Base-by-base conservation (phyloP, 2,329 filamentous ascomycete genomes). In the Decorospora gaudefroyi region DNA sequence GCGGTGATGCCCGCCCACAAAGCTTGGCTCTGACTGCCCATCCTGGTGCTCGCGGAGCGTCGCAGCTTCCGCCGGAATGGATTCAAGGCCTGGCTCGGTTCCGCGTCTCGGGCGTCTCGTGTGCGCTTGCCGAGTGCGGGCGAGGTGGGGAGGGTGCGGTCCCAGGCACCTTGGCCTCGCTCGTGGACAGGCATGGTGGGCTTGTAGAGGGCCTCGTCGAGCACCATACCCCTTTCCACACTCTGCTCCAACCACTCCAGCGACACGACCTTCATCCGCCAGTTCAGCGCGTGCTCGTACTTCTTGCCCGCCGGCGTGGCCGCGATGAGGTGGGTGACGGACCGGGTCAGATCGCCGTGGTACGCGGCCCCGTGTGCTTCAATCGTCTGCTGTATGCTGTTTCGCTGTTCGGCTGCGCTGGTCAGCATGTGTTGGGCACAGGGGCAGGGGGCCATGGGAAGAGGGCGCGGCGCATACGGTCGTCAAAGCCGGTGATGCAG, bases 1-100 rank as follows among this genome's bases (percentile, higher is more conserved):
- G 62, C 83, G 16, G 93, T 80, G 46, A 99, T 95, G 59, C 95
- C 89, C 4, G 86, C 86, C 92, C 92, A 97, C n/a, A 97, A 79
- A 18, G 83, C 84, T 59, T 91, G 84, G 55, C 85, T 86, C 61
- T 96, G 90, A 35, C 79, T 87, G 45, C 80, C 85, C 21, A 97
- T 75, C 67, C 90, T 92, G 64, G 86, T 84, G 69, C 91, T 96
- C 15, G 91, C 88, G 4, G 88, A 90, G 61, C 91, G 87, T 55
- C 93, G 84, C 55, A 99, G 72, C 72, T 96, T 97, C 55, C 90
- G 82, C 51, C 83, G 82, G 17, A 58, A 57, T 4, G 63, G 59
- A 4, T 86, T 84, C 9, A 70, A 68, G 3, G 55, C 33, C 18
- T 59, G 55, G 27, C 34, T 45, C n/a, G 62, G 53, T 23, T 65